These are phyloP conservation scores for Galerina sulciceps DNA, from an alignment of 768 basidiomycete species.

Conservation along the genomic window DNA sequence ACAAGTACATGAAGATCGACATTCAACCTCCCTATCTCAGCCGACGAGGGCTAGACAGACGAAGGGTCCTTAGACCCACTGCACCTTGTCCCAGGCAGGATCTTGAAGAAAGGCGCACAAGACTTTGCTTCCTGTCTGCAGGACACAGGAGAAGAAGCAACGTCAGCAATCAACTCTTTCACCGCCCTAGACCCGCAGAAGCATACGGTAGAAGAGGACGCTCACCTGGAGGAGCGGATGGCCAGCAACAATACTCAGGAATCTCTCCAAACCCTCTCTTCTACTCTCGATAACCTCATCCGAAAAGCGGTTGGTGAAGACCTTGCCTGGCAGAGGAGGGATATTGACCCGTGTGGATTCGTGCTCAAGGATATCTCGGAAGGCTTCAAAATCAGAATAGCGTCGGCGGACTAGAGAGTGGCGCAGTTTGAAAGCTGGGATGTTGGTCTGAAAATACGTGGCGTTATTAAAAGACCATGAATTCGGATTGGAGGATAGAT, in stretches of 20 bases:
- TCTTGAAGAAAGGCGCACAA: slow-evolving; percentile 94
- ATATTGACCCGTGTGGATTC: slow-evolving; percentile 98
- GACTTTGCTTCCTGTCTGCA: slow-evolving; percentile 94
- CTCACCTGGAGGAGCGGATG: slow-evolving; percentile 93
- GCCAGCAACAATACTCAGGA: slow-evolving; percentile 94
- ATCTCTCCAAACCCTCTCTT: slow-evolving; percentile 92
- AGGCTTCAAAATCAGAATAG: slow-evolving; percentile 95
- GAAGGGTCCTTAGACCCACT: slow-evolving; percentile 58
- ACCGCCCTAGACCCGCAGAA: neutral
- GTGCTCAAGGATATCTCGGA: slow-evolving; percentile 96
- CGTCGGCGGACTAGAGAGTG: slow-evolving; percentile 87
- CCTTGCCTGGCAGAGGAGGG: slow-evolving; percentile 95
- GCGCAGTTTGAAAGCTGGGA: slow-evolving; percentile 97
- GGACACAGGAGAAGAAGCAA: slow-evolving; percentile 6
- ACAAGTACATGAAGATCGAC: slow-evolving; percentile 9
- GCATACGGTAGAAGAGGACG: neutral
- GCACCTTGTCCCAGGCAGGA: slow-evolving; percentile 85
- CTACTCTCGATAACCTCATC: slow-evolving; percentile 95
- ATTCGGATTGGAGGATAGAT: neutral
- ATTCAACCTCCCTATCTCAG: neutral
- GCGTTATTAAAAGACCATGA: neutral
- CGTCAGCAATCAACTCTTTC: slow-evolving; percentile 1
- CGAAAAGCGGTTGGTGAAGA: slow-evolving; percentile 97
- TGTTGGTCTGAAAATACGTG: slow-evolving; percentile 78
- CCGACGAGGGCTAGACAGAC: neutral